Base-by-base conservation (phyloP, 2,329 filamentous ascomycete genomes). In the Simplicillium sp. region DNA sequence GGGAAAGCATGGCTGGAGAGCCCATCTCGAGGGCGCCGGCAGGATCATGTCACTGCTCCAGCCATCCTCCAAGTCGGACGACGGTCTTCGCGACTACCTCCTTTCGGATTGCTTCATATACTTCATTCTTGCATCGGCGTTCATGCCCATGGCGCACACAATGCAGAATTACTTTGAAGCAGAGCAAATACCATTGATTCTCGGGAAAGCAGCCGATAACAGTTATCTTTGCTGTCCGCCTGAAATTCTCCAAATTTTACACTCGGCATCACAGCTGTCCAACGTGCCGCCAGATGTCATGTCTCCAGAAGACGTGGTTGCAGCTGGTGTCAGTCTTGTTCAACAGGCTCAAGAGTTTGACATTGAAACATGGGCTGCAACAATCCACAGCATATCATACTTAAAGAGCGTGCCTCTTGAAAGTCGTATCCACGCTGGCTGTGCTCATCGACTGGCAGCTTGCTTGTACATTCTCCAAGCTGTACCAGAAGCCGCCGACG, bases 41-140 rank as follows among this genome's bases (percentile, higher is more conserved):
- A 56, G 55, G 17, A 65, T 72, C 34, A 66, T 71, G 56, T 56
- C 58, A 15, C 50, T 65, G 11, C 49, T 71, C 3, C 56, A 60
- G 18, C 58, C 60, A 6, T 50, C 50, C 4, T 49, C 54, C 12
- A 50, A 54, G 6, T 48, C 57, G 4, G 56, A 66, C 35, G 56
- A 58, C 36, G 53, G 58, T 1, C 45, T 70, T 37, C 53, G 66
- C 29, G 63, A 71, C 44, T 66, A 67, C 45, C 59, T 72, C 43
- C 54, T 70, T 16, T 68, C 68, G 1, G 68, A 72, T 46, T 71
- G 65, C 47, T 65, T 71, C 40, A 66, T 68, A 51, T 71, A 70
- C 46, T 67, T 65, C 36, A 65, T 71, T 35, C 50, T 70, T 15
- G 66, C 61, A 2, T 67, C 68, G 2, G 64, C 65, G 6, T 68